Evolutionary conservation across 345 rosid species (phyloP), one percentile per base, ranked within the genome.

Genomic region (Eucalyptus sideroxylon): DNA sequence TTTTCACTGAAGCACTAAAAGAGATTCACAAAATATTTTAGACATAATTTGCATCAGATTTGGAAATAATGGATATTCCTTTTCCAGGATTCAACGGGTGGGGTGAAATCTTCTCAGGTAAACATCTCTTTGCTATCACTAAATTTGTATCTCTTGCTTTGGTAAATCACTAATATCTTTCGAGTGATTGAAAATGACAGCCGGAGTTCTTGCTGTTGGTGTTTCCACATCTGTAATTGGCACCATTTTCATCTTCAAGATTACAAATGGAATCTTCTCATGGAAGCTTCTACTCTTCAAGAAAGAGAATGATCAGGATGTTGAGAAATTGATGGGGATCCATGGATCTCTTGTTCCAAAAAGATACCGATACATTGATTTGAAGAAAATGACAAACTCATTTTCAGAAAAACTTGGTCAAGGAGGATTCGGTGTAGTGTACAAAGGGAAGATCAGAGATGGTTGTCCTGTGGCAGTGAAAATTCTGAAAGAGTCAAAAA

Each of bases 361-460:
- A 88, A 87, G 91, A 19, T 93, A 91, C 80, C 90, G 53, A n/a
- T 92, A 65, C 51, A 65, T 87, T 11, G 85, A 92, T 5, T 65
- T 94, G 24, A 89, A 91, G 92, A 90, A 90, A 88, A 91, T 93
- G 90, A 94, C 92, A 17, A 89, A 88, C 42, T 91, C 93, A 3
- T 94, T 92, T 47, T 86, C 56, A 49, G 87, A 88, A 24, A 90
- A 87, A 55, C 5, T 92, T 16, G 95, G 95, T 27, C 72, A 90
- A 90, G 94, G 94, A 80, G 94, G 95, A 42, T 91, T 55, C 34
- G 92, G 91, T 0, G 30, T 24, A 24, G 62, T 56, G 30, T 56
- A 56, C 62, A 56, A 56, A 24, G 62, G 62, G 62, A 56, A 56
- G 30, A 56, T 56, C 13, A 0, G 30, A 56, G 62, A 56, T 56